Conservation (phyloP, 2,329 filamentous ascomycete species). For the Berkeleyomyces basicola region DNA sequence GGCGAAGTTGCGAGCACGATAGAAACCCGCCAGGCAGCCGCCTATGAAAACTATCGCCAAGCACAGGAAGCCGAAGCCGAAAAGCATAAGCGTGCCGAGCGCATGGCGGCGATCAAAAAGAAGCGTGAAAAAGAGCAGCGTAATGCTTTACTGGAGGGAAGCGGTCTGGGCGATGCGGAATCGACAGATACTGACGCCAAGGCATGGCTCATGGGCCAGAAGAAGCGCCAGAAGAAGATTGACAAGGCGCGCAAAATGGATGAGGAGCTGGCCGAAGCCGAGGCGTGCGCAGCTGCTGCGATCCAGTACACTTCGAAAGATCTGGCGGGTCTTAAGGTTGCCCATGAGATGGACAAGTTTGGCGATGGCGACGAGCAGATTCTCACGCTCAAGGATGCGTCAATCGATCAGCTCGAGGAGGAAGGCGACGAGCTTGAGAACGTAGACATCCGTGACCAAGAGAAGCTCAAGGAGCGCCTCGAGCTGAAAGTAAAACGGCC, state of each 20-base stretch:
- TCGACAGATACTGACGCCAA: constrained; percentile 65
- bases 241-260: constrained; percentile 55
- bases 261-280: constrained; percentile 62
- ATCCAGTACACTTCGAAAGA: constrained; percentile 68
- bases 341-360: constrained; percentile 69
- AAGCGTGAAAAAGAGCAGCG: constrained; percentile 72
- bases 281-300: constrained; percentile 45
- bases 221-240: constrained; percentile 88
- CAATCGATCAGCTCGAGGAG: constrained; percentile 60
- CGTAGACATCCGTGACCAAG: constrained; percentile 50
- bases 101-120: constrained; percentile 68
- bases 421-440: constrained; percentile 86
- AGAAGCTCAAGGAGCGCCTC: constrained; percentile 57
- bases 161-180: constrained; percentile 60
- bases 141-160: constrained; percentile 59
- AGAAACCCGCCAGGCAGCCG: constrained; percentile 58
- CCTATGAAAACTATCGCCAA: constrained; percentile 56
- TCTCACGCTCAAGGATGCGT: constrained; percentile 83
- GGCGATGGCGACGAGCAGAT: constrained; percentile 67
- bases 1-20: constrained; percentile 67
- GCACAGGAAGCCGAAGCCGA: constrained; percentile 53
- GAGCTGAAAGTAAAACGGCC: constrained; percentile 81
- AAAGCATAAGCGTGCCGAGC: constrained; percentile 64
- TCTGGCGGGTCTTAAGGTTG: constrained; percentile 79
- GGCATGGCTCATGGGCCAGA: constrained; percentile 74